These are phyloP conservation scores for Serendipita sp. DNA, from an alignment of 768 basidiomycete genomes.

Conservation along the genomic window DNA sequence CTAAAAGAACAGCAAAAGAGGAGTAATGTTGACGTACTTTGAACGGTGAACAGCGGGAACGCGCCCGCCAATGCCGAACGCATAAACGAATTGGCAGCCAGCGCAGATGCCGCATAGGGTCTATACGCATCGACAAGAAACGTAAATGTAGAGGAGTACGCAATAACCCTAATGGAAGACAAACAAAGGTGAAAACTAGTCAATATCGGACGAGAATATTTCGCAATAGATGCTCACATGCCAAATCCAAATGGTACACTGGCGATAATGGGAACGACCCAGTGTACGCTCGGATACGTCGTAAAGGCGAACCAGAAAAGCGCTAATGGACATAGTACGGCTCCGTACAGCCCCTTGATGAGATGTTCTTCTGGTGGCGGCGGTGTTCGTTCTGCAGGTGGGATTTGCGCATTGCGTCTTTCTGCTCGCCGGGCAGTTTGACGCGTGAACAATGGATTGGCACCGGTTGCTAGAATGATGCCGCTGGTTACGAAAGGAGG, in stretches of 20 bases:
- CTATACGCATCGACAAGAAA: conserved; percentile 38
- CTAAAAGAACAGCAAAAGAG: not conserved
- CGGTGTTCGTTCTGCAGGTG: conserved; percentile 11
- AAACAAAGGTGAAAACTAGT: too few species aligned
- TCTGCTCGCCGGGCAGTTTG: not conserved
- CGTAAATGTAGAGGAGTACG: conserved; percentile 55
- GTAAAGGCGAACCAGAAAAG: conserved; percentile 45
- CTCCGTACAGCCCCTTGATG: conserved; percentile 54
- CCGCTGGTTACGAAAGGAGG: too few species aligned
- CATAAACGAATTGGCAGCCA: conserved; percentile 47
- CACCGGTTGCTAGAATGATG: not conserved
- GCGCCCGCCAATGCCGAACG: conserved; percentile 32
- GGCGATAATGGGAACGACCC: conserved; percentile 32
- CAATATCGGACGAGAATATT: conserved; percentile 13
- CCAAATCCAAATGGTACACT: conserved; percentile 39
- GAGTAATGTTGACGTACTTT: not conserved
- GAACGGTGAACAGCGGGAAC: conserved; percentile 36
- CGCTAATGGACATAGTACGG: conserved; percentile 44
- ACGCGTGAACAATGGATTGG: not conserved
- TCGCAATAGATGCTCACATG: conserved; percentile 13
- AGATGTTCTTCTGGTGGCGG: conserved; percentile 54
- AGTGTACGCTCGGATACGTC: conserved; percentile 30
- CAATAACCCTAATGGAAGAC: conserved; percentile 15
- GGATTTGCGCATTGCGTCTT: not conserved
- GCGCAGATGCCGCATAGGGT: conserved; percentile 41